Base-by-base conservation (phyloP, 2,329 filamentous ascomycete species). In the Kalmusia sp. region DNA sequence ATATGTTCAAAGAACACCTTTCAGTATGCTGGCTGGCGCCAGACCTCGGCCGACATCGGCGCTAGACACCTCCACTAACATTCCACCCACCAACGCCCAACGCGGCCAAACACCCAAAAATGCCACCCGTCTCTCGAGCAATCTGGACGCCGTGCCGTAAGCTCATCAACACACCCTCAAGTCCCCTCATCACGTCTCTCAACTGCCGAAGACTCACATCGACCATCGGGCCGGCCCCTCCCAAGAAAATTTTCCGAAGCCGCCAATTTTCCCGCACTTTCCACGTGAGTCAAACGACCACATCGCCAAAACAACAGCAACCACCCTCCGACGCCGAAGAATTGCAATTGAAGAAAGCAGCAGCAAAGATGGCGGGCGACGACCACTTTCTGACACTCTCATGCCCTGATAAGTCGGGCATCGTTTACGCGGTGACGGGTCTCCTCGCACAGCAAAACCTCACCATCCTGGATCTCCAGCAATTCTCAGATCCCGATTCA, bases 391-490 rank as follows among this genome's bases (percentile, higher is more conserved):
- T 95, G 64, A 93, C 90, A 24, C 82, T 95, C 58, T 92, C 90
- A 49, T 93, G 91, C 78, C 90, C 91, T 48, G 91, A 95, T 79
- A 89, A 90, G 78, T 84, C 90, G 22, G 91, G 91, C 72, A 93
- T 95, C 71, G 89, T 95, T 58, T 89, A 93, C 75, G 88, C 90
- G 51, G 90, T 95, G 61, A 93, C 91, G 6, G 89, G 87, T 57
- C 82, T 93, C 64, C 84, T 95, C 58, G 89, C 90, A 40, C 77
- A 83, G 57, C 84, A 90, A 73, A 84, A 86, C 65, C 83, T 93
- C 77, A 95, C 92, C 76, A 91, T 95, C 71, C 80, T 93, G 59
- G 90, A 95, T 76, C 84, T 92, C 59, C 90, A 92, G 77, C 91
- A 95, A 77, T 95, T 91, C 80, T 89, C 87, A 35, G 91, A 93